Conservation (phyloP, 352 stramenopile genomes). For the Globisporangium mamillatum region DNA sequence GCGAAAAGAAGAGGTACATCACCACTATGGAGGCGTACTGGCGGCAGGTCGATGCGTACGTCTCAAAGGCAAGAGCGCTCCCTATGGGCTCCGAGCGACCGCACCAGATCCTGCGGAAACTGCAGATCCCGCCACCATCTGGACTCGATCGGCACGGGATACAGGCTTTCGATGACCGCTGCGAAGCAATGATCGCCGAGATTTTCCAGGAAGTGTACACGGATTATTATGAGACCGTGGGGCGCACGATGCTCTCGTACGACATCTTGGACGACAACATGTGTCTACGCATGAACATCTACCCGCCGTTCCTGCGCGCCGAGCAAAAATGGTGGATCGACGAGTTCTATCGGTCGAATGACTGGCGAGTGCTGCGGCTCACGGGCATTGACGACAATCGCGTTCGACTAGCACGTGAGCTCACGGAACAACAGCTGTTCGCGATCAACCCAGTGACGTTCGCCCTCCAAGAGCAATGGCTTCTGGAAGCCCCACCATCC, state of each 20-base stretch:
- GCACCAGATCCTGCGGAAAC: constrained; percentile 54
- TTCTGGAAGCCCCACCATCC: constrained; percentile 57
- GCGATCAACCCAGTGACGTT: constrained; percentile 80
- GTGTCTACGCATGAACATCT: constrained; percentile 79
- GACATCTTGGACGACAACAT: constrained; percentile 75
- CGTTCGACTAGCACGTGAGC: constrained; percentile 36
- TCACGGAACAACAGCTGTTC: constrained; percentile 57
- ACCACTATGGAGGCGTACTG: constrained; percentile 84
- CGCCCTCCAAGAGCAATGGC: constrained; percentile 88
- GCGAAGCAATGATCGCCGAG: constrained; percentile 63
- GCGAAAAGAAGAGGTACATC: constrained; percentile 74
- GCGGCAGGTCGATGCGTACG: constrained; percentile 70
- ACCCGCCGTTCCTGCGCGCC: constrained; percentile 70
- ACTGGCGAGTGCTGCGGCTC: constrained; percentile 79
- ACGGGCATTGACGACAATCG: constrained; percentile 65
- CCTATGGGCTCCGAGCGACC: constrained; percentile 65
- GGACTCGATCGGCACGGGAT: constrained; percentile 40
- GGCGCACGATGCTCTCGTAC: constrained; percentile 86
- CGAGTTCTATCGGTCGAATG: constrained; percentile 58
- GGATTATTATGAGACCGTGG: constrained; percentile 77
- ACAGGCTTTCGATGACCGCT: constrained; percentile 57
- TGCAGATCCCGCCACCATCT: constrained; percentile 66
- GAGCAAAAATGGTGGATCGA: constrained; percentile 88
- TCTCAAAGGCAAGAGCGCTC: constrained; percentile 40
- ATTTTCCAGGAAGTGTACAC: constrained; percentile 77